These are phyloP conservation scores for Furculomyces boomerangus DNA, from an alignment of 371 early-diverging fungal species.

Conservation along the genomic window DNA sequence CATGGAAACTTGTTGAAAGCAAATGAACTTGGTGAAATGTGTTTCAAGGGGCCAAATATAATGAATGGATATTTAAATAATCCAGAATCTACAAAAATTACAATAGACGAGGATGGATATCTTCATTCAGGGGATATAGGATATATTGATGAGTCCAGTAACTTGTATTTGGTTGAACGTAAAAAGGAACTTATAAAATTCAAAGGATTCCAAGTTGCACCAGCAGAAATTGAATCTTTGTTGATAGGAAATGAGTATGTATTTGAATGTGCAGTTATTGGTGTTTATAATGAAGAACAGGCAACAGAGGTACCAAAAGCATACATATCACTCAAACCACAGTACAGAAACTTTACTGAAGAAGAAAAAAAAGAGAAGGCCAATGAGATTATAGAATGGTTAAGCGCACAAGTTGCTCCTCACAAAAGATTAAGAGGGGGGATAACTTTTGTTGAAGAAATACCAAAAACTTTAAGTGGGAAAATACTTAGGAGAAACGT, in stretches of 20 bases:
- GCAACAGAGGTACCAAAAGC: constrained; percentile 28
- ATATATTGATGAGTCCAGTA: constrained; percentile 44
- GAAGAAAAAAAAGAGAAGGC: not conserved
- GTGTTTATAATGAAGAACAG: constrained; percentile 31
- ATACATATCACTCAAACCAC: constrained; percentile 9
- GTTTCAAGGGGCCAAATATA: constrained; percentile 69
- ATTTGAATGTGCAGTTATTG: constrained; percentile 51
- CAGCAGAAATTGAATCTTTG: constrained; percentile 62
- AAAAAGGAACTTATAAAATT: constrained; percentile 44
- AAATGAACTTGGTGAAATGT: constrained; percentile 54
- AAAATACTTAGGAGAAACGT: constrained; percentile 22
- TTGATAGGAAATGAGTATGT: constrained; percentile 43
- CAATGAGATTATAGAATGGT: constrained; percentile 28
- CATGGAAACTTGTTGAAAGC: constrained; percentile 26
- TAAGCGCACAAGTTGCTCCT: constrained; percentile 38
- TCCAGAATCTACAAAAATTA: constrained; percentile 46
- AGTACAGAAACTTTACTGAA: not conserved
- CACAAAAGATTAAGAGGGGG: constrained; percentile 77
- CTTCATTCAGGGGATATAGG: constrained; percentile 88
- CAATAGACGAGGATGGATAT: constrained; percentile 72
- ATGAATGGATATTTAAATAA: constrained; percentile 71
- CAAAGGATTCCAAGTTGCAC: constrained; percentile 44
- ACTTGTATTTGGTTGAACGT: constrained; percentile 31
- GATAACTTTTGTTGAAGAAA: constrained; percentile 39
- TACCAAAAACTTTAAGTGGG: constrained; percentile 48